Base-by-base conservation (phyloP, 1,139 yeast species). In the Nadsonia commutata region DNA sequence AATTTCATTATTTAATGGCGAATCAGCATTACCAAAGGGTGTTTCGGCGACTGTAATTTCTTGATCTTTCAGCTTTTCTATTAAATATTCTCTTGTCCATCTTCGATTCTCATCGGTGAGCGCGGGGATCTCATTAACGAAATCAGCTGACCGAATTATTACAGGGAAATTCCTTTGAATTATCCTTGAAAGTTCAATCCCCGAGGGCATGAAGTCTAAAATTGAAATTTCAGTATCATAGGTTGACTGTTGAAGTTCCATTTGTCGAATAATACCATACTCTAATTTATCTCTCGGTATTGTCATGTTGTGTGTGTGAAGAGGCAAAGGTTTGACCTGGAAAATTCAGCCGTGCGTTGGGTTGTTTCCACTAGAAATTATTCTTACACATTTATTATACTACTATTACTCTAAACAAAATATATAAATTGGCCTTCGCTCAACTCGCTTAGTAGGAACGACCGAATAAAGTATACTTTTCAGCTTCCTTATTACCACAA, bases 381-480 rank as follows among this genome's bases (percentile, higher is more conserved):
- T n/a, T n/a, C n/a, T n/a, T n/a, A n/a, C n/a, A n/a, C n/a, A n/a
- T n/a, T n/a, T n/a, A n/a, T n/a, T n/a, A n/a, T n/a, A n/a, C n/a
- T n/a, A n/a, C n/a, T n/a, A n/a, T n/a, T n/a, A n/a, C n/a, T n/a
- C n/a, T n/a, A n/a, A n/a, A n/a, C n/a, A n/a, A n/a, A n/a, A n/a
- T n/a, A n/a, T n/a, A n/a, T n/a, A n/a, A n/a, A n/a, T n/a, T n/a
- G n/a, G n/a, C n/a, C n/a, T n/a, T n/a, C n/a, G n/a, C n/a, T n/a
- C n/a, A n/a, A n/a, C n/a, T n/a, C n/a, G n/a, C n/a, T 42, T 57
- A 90, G 65, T 90, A 90, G 41, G 95, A 83, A 71, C 98, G 81
- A 59, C 98, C 98, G 60, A 90, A 90, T 85, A 90, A 77, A 59
- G 94, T 81, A 72, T 81, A 86, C 59, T 74, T 75, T 51, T 74